Conservation (phyloP, 139 green algal genomes). For the Marvania coccoides region DNA sequence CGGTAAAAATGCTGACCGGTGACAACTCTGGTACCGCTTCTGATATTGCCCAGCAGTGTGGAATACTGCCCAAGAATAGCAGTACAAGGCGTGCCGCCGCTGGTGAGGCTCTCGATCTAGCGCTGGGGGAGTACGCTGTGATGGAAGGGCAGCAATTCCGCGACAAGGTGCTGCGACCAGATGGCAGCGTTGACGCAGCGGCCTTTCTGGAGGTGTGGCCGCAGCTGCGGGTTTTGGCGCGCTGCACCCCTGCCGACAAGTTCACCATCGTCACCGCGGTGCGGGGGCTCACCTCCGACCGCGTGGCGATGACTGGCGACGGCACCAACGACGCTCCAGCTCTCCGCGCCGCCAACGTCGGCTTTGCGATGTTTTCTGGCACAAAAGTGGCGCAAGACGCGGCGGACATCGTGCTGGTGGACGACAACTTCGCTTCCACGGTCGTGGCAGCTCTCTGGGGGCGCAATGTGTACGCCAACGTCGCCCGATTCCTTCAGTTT, state of each 20-base stretch:
- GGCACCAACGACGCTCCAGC: conserved; percentile 89
- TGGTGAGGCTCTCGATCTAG: background rate
- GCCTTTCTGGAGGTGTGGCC: conserved; percentile 61
- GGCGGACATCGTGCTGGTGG: conserved; percentile 85
- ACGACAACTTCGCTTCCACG: conserved; percentile 82
- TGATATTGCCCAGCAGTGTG: conserved; percentile 73
- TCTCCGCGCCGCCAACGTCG: conserved; percentile 72
- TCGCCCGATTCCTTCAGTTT: conserved; percentile 83
- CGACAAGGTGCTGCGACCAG: conserved; percentile 30
- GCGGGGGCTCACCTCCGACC: conserved; percentile 19
- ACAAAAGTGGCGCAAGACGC: conserved; percentile 78
- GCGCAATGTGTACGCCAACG: conserved; percentile 73
- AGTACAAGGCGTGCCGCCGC: background rate
- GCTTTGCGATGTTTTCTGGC: conserved; percentile 78
- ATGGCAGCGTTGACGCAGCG: conserved; percentile 51
- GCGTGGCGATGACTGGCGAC: conserved; percentile 61
- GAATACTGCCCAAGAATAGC: conserved; percentile 60
- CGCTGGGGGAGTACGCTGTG: conserved; percentile 13
- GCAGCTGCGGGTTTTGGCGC: conserved; percentile 74
- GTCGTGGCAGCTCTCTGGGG: conserved; percentile 80
- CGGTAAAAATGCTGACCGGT: conserved; percentile 93
- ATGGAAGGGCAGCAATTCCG: conserved; percentile 62
- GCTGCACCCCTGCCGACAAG: conserved; percentile 90
- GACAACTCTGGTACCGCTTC: conserved; percentile 85
- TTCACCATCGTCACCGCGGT: conserved; percentile 62